Evolutionary conservation across 2,329 filamentous ascomycete genomes (phyloP), one percentile per base, ranked within the genome.

Genomic region (Cladophialophora yegresii): DNA sequence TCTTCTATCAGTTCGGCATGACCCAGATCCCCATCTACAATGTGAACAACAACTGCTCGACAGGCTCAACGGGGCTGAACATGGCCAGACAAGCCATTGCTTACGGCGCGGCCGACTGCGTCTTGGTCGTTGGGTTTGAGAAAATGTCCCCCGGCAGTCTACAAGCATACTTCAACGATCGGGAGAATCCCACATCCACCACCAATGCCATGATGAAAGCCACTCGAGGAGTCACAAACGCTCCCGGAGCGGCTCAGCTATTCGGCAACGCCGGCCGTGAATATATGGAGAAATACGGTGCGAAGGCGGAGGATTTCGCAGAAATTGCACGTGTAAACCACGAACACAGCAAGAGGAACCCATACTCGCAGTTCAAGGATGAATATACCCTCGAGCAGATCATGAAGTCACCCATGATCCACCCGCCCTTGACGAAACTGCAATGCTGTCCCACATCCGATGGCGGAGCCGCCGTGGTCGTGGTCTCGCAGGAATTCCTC

Each of bases 1-100:
- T 98, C 74, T 97, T 98, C 80, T 98, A 98, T 81, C 93, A 98
- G 80, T 97, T 98, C 77, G 95, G 93, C 81, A 93, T 98, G 89
- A 97, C 93, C 50, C 84, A 89, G 74, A 97, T 98, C 72, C 93
- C 93, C 73, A 92, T 98, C 76, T 93, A 96, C 83, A 98, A 98
- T 75, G 92, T 96, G 75, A 98, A 97, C 85, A 98, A 98, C 84
- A 97, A 97, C 82, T 98, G 93, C 83, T 91, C 91, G 3, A 98
- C 93, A 0, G 95, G 93, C n/a, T 92, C 89, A 4, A 96, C 93
- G 0, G 95, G 93, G 8, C 81, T 98, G 63, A 88, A 88, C 75
- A 89, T 98, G 84, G 95, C 85, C 1, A 84, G 92, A 36, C 91
- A 88, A 59, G 84, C 96, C 76, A 88, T 97, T 72, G 83, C 87